Evolutionary conservation across 2,329 filamentous ascomycete genomes (phyloP).

Genomic region (Aspergillus quadrilineatus): DNA sequence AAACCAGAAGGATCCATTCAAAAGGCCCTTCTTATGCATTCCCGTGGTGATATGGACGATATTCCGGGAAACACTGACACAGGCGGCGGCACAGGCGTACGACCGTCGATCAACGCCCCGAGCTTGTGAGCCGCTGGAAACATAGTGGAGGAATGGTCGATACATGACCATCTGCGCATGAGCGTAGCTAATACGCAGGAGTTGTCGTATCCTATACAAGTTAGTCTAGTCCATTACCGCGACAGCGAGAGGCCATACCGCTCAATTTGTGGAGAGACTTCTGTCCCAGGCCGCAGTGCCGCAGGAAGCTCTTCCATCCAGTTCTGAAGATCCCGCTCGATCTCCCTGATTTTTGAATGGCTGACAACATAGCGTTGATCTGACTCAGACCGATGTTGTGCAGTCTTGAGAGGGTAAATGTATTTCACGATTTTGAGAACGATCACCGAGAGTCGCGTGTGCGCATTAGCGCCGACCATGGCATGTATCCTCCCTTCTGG

Average conservation of each 20-base stretch:
- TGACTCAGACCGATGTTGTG: slow-evolving; percentile 42
- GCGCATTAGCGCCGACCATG: slow-evolving; percentile 61
- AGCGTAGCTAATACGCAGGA: slow-evolving; percentile 63
- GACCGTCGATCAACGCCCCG: slow-evolving; percentile 60
- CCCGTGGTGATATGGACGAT: slow-evolving; percentile 65
- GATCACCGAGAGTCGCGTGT: slow-evolving; percentile 58
- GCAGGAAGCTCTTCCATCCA: slow-evolving; percentile 70
- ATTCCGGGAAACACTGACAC: slow-evolving; percentile 64
- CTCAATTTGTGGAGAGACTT: slow-evolving; percentile 71
- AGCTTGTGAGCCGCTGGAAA: slow-evolving; percentile 52
- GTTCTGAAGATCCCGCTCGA: slow-evolving; percentile 61
- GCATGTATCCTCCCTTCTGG: slow-evolving; percentile 56
- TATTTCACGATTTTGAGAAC: slow-evolving; percentile 63
- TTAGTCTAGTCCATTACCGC: background rate
- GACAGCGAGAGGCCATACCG: slow-evolving; percentile 56
- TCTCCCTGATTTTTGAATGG: slow-evolving; percentile 63
- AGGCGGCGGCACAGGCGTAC: slow-evolving; percentile 65
- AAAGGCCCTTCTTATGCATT: slow-evolving; percentile 61
- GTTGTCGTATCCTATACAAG: slow-evolving; percentile 53
- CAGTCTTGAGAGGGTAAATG: slow-evolving; percentile 62
- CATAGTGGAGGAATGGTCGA: slow-evolving; percentile 65
- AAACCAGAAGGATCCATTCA: slow-evolving; percentile 66
- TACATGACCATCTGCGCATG: slow-evolving; percentile 66
- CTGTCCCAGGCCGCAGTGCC: slow-evolving; percentile 74
- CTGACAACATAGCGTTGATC: slow-evolving; percentile 61